Conservation (phyloP, 176 grass and related monocot genomes). For the Oryza nivara region DNA sequence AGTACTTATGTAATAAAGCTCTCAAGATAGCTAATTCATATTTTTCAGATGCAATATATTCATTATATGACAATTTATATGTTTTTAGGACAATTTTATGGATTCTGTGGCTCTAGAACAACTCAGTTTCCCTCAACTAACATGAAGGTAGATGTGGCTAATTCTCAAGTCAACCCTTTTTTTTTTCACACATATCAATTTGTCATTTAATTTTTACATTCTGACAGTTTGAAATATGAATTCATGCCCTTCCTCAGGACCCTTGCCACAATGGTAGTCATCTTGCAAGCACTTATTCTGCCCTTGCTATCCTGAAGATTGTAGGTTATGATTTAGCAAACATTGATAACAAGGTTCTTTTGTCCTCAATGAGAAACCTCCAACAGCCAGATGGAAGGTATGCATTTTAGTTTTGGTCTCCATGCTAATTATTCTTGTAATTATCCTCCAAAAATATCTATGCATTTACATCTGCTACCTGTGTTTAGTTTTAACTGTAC, state of each 20-base stretch:
- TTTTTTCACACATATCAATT: not conserved
- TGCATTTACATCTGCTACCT: not conserved
- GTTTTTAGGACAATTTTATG: constrained; percentile 71
- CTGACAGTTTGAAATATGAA: constrained; percentile 14
- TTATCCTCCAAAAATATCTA: not conserved
- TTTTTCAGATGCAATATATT: constrained; percentile 27
- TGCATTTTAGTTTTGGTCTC: constrained; percentile 21
- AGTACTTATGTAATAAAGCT: not conserved
- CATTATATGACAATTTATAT: not conserved
- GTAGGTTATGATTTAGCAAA: constrained; percentile 67
- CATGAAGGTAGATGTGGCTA: constrained; percentile 32
- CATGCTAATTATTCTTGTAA: not conserved
- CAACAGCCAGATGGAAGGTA: constrained; percentile 94
- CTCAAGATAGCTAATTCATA: not conserved
- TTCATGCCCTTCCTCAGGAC: constrained; percentile 46
- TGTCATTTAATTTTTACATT: constrained; percentile 23
- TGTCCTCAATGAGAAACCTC: constrained; percentile 75
- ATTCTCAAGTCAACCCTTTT: not conserved
- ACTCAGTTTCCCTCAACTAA: constrained; percentile 58
- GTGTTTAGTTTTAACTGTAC: constrained; percentile 16
- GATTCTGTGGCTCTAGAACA: constrained; percentile 87
- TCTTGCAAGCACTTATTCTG: constrained; percentile 90
- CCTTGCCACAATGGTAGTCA: constrained; percentile 69
- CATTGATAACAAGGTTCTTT: constrained; percentile 62
- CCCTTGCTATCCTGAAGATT: constrained; percentile 81